These are phyloP conservation scores for Cystobasidium tubakii DNA, from an alignment of 768 basidiomycete genomes.

Conservation along the genomic window DNA sequence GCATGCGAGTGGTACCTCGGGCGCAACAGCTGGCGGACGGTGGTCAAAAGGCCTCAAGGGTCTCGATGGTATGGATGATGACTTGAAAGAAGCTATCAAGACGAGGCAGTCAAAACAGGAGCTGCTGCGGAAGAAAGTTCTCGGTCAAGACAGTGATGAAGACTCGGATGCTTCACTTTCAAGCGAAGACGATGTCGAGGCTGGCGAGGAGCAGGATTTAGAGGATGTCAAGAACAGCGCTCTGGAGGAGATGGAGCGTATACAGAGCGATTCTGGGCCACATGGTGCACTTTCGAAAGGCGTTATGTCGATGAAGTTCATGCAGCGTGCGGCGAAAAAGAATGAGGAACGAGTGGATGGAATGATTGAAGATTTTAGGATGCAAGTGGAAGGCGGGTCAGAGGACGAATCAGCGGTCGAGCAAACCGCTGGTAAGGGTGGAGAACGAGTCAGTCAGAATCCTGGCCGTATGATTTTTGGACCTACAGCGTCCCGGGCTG, in stretches of 20 bases:
- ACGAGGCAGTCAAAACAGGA: slow-evolving; percentile 83
- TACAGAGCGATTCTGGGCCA: slow-evolving; percentile 52
- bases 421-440: slow-evolving; percentile 42
- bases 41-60: slow-evolving; percentile 52
- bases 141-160: slow-evolving; percentile 55
- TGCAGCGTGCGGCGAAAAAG: slow-evolving; percentile 81
- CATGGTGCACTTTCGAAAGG: slow-evolving; percentile 55
- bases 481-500: slow-evolving; percentile 42
- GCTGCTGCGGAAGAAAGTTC: slow-evolving; percentile 66
- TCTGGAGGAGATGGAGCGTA: slow-evolving; percentile 66
- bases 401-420: slow-evolving; percentile 49
- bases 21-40: slow-evolving; percentile 63
- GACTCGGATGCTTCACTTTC: slow-evolving; percentile 53
- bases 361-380: slow-evolving; percentile 67
- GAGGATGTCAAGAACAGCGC: slow-evolving; percentile 60
- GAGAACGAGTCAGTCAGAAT: slow-evolving; percentile 49
- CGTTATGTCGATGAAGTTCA: slow-evolving; percentile 95
- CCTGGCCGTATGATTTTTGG: slow-evolving; percentile 51
- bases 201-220: slow-evolving; percentile 47
- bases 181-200: slow-evolving; percentile 51
- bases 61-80: slow-evolving; percentile 57
- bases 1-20: slow-evolving; percentile 88
- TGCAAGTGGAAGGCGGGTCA: slow-evolving; percentile 50
- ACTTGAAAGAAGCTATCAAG: slow-evolving; percentile 61
- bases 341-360: slow-evolving; percentile 58